phyloP scores from a whole-genome alignment of 2,329 filamentous ascomycete species.

The Chlorencoelia australis region DNA sequence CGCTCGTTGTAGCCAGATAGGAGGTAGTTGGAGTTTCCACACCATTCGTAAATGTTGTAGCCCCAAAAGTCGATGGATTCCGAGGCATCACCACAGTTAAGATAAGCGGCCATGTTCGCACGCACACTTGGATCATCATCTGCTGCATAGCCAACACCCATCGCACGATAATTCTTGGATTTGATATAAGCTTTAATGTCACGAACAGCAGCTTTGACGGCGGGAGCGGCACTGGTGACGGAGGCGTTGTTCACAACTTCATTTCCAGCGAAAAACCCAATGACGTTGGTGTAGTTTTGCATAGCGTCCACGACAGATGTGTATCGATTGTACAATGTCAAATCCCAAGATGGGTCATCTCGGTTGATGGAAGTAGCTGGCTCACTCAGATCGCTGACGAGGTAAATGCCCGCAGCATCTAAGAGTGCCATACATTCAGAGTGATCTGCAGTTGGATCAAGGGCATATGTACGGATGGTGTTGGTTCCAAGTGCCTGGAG shows the following conservation, averaged over 20 bases:
- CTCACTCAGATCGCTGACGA: constrained; percentile 81
- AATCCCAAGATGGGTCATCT: constrained; percentile 67
- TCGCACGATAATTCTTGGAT: constrained; percentile 59
- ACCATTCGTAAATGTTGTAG: constrained; percentile 99
- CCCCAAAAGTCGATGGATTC: constrained; percentile 89
- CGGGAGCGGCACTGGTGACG: constrained; percentile 84
- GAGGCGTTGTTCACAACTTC: constrained; percentile 82
- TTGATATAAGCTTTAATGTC: constrained; percentile 93
- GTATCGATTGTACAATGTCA: constrained; percentile 70
- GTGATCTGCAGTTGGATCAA: constrained; percentile 73
- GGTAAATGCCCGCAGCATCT: constrained; percentile 80
- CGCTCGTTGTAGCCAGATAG: constrained; percentile 71
- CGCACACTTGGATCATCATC: constrained; percentile 83
- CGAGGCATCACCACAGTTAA: constrained; percentile 68
- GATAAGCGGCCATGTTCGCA: constrained; percentile 74
- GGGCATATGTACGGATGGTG: constrained; percentile 85
- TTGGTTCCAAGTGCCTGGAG: constrained; percentile 75
- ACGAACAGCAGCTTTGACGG: constrained; percentile 93
- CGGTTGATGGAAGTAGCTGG: constrained; percentile 79
- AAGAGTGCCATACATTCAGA: constrained; percentile 73
- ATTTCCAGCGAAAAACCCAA: constrained; percentile 98
- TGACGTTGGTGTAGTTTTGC: constrained; percentile 73
- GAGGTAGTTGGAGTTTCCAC: constrained; percentile 66
- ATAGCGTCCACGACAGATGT: constrained; percentile 72
- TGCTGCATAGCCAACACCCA: constrained; percentile 90